Evolutionary conservation across 2,329 filamentous ascomycete genomes (phyloP).

Genomic region (Ilyonectria destructans): DNA sequence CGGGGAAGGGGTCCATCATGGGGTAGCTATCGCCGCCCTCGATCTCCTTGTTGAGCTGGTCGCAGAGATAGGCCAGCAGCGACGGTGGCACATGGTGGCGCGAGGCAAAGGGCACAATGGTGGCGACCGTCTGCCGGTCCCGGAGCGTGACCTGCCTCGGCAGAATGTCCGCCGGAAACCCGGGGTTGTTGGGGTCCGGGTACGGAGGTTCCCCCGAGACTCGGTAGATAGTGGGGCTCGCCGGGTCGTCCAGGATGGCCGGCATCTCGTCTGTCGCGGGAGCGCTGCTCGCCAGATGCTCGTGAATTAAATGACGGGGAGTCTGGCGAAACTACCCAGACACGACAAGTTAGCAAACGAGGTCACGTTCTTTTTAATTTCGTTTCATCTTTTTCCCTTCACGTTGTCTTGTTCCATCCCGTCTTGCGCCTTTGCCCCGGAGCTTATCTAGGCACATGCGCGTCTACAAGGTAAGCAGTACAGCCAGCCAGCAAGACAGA

Average conservation of each 20-base stretch:
- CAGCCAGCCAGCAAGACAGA: background rate
- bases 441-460: background rate
- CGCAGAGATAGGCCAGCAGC: conserved; percentile 83
- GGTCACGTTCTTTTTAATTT: background rate
- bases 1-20: conserved; percentile 83
- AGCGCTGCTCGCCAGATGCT: background rate
- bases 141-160: conserved; percentile 86
- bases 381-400: background rate
- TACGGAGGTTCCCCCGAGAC: conserved; percentile 78
- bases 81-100: conserved; percentile 82
- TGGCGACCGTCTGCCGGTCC: conserved; percentile 88
- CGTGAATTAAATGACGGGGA: background rate
- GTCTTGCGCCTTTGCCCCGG: background rate
- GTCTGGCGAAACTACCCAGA: background rate
- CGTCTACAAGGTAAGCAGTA: background rate
- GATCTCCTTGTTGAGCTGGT: conserved; percentile 91
- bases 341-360: conserved; percentile 1
- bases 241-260: conserved; percentile 84
- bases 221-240: conserved; percentile 79
- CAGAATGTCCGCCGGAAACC: conserved; percentile 78
- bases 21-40: conserved; percentile 94
- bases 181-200: conserved; percentile 73
- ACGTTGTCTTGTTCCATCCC: background rate
- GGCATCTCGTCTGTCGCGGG: conserved; percentile 70
- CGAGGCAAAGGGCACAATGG: conserved; percentile 87